These are phyloP conservation scores for Cyamopsis tetragonoloba DNA, from an alignment of 306 rosid species.

Conservation along the genomic window DNA sequence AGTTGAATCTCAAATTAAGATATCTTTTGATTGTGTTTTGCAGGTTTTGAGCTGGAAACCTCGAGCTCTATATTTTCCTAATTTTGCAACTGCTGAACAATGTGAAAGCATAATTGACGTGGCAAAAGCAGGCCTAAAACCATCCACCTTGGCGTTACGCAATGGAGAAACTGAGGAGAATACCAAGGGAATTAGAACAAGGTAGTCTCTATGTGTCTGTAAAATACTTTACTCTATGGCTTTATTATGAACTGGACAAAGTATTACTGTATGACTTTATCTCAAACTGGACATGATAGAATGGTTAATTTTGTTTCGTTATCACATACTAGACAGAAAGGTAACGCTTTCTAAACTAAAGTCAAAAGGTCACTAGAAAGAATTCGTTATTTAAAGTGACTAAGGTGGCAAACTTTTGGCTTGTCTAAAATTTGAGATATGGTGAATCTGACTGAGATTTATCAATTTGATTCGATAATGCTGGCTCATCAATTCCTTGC, in stretches of 20 bases:
- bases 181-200: slow-evolving; percentile 79
- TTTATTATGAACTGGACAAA: neutral
- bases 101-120: slow-evolving; percentile 52
- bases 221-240: neutral
- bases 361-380: slow-evolving; percentile 11
- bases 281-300: neutral
- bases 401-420: neutral
- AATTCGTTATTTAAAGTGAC: neutral
- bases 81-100: slow-evolving; percentile 76
- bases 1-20: slow-evolving; percentile 1
- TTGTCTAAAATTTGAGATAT: neutral
- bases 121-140: slow-evolving; percentile 60
- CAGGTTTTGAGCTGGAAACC: slow-evolving; percentile 92
- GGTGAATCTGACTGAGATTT: slow-evolving; percentile 14
- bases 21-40: neutral
- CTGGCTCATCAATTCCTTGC: neutral
- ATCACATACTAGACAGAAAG: neutral
- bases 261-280: slow-evolving; percentile 7
- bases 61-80: slow-evolving; percentile 78
- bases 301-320: neutral
- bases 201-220: slow-evolving; percentile 39
- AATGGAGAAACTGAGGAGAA: slow-evolving; percentile 69
- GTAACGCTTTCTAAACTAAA: neutral
- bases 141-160: slow-evolving; percentile 75
- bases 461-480: slow-evolving; percentile 8